A percentile compares a stretch with the other conserved stretches of the same genome.
phyloP scores from a whole-genome alignment of 2,329 filamentous ascomycete genomes.

The Aspergillus tamarii region DNA sequence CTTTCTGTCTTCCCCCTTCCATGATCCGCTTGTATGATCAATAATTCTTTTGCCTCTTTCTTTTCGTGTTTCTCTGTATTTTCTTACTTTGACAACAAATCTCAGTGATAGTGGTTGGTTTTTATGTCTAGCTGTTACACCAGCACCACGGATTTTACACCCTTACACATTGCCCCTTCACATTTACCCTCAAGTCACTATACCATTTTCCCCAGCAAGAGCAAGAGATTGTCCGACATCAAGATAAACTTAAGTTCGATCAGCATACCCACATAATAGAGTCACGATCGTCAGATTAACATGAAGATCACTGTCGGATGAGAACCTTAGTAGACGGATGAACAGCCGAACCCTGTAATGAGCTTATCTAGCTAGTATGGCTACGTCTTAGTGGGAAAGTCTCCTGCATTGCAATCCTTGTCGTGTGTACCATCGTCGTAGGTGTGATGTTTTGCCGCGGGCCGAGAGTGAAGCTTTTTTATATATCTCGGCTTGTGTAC shows the following conservation, averaged over 20 bases:
- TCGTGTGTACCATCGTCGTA: not conserved
- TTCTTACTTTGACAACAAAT: not conserved
- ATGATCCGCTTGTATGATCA: not conserved
- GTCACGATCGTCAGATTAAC: not conserved
- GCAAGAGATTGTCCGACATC: not conserved
- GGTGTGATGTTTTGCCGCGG: not conserved
- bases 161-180: not conserved
- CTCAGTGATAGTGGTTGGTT: not conserved
- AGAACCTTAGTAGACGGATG: not conserved
- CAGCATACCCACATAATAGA: slow-evolving; percentile 4
- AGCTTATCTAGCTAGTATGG: not conserved
- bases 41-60: not conserved
- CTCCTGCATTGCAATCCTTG: not conserved
- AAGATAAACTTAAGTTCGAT: not conserved
- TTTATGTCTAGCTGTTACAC: not conserved
- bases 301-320: not conserved
- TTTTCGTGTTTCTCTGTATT: not conserved
- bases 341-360: not conserved
- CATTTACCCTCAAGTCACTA: not conserved
- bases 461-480: not conserved
- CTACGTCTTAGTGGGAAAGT: not conserved
- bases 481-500: not conserved
- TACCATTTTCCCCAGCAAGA: not conserved
- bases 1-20: not conserved
- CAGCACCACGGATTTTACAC: not conserved